These are phyloP conservation scores for Tausonia pullulans DNA, from an alignment of 1,284 basidiomycete species.

Conservation along the genomic window DNA sequence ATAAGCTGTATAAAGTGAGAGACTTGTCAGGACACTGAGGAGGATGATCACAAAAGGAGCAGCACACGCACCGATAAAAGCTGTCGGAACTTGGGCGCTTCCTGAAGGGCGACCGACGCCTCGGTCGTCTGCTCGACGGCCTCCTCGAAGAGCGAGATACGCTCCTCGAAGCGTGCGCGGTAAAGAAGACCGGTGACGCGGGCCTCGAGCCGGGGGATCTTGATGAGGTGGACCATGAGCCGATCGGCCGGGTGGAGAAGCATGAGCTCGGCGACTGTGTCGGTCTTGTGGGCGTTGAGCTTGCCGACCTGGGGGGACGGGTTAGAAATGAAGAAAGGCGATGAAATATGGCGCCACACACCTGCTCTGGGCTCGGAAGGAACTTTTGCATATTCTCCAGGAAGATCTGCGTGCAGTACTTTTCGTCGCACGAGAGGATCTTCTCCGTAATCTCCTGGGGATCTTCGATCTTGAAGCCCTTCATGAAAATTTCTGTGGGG, in stretches of 20 bases:
- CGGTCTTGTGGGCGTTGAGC: slow-evolving; percentile 77
- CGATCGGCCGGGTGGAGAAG: slow-evolving; percentile 87
- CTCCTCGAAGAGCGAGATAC: slow-evolving; percentile 50
- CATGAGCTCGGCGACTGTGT: slow-evolving; percentile 71
- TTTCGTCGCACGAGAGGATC: slow-evolving; percentile 72
- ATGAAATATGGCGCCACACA: slow-evolving; percentile 28
- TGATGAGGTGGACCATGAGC: slow-evolving; percentile 92
- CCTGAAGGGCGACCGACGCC: slow-evolving; percentile 61
- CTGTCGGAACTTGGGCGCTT: slow-evolving; percentile 75
- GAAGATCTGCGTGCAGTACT: slow-evolving; percentile 76
- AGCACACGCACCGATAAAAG: slow-evolving; percentile 54
- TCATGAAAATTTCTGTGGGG: slow-evolving; percentile 69
- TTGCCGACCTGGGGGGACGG: slow-evolving; percentile 58
- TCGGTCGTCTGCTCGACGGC: slow-evolving; percentile 64
- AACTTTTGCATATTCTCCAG: slow-evolving; percentile 74
- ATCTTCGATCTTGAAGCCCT: slow-evolving; percentile 64
- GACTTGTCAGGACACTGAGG: slow-evolving; percentile 2
- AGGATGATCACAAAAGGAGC: neutral
- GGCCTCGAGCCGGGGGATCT: slow-evolving; percentile 82
- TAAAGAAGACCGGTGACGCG: slow-evolving; percentile 93
- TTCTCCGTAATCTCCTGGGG: slow-evolving; percentile 73
- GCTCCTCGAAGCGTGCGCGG: slow-evolving; percentile 72
- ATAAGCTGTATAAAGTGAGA: slow-evolving; percentile 51
- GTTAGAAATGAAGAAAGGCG: slow-evolving; percentile 20
- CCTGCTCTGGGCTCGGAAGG: slow-evolving; percentile 79